A percentile compares a stretch with the other conserved stretches of the same genome.
These are phyloP conservation scores for Alloteropsis semialata DNA, from an alignment of 176 grass and related monocot species.

Conservation along the genomic window DNA sequence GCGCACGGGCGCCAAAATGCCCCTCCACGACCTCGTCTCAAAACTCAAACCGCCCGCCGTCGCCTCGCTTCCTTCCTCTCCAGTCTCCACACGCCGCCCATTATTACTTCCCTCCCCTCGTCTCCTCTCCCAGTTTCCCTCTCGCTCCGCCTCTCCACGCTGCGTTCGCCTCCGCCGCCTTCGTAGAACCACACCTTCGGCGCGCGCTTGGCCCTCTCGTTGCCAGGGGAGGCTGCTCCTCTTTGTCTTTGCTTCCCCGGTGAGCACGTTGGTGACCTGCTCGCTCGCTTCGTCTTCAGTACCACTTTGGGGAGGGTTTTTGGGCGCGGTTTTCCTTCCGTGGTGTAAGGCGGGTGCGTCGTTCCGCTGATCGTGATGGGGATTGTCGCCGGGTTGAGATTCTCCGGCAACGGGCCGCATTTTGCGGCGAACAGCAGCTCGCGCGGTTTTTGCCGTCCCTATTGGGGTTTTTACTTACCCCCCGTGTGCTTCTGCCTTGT, in stretches of 20 bases:
- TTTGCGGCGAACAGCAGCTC: not conserved
- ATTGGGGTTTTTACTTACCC: not conserved
- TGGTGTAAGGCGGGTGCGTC: not conserved
- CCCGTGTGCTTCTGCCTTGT: not conserved
- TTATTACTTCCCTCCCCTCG: not conserved
- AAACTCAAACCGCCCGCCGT: not conserved
- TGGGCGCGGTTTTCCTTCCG: not conserved
- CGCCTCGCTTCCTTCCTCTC: not conserved
- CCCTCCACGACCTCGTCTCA: not conserved
- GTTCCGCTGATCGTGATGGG: not conserved
- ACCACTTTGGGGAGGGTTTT: not conserved
- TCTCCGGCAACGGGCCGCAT: not conserved
- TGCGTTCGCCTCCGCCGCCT: not conserved
- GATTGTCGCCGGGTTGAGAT: not conserved
- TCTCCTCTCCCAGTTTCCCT: not conserved
- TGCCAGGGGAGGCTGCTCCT: not conserved
- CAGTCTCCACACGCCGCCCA: not conserved
- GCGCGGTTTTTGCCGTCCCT: not conserved
- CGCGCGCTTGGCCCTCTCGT: not conserved
- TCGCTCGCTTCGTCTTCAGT: not conserved
- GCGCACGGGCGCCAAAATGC: conserved; percentile 9
- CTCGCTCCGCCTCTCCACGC: not conserved
- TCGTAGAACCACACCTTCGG: not conserved
- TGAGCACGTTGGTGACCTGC: not conserved
- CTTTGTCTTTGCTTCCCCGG: not conserved